phyloP scores from a whole-genome alignment of 1,139 yeast species.

The Debaryomycetaceae sp. region DNA sequence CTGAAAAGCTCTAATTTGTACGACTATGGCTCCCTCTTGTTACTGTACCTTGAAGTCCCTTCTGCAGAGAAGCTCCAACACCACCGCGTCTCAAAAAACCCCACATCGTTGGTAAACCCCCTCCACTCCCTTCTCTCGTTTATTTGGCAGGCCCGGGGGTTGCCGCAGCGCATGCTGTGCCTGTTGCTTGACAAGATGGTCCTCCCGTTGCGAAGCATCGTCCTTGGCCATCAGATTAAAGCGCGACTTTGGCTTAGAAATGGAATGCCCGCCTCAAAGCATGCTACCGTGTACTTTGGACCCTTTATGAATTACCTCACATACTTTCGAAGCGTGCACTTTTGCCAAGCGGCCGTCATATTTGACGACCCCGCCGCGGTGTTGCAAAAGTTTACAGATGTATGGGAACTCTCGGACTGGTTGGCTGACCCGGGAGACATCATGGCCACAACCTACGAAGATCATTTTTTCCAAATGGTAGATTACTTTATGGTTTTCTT shows the following conservation, averaged over 20 bases:
- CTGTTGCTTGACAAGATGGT: constrained; percentile 11
- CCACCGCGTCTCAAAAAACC: constrained; percentile 37
- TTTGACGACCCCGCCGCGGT: constrained; percentile 33
- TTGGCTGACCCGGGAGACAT: constrained; percentile 25
- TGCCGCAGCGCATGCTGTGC: constrained; percentile 7
- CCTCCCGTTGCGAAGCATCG: constrained; percentile 49
- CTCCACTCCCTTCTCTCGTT: constrained; percentile 43
- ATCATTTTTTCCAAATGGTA: constrained; percentile 38
- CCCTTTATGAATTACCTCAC: constrained; percentile 25
- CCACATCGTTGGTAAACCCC: constrained; percentile 49
- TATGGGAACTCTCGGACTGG: constrained; percentile 56
- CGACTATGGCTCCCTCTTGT: constrained; percentile 14
- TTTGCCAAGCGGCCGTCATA: constrained; percentile 44
- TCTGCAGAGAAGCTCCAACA: constrained; percentile 27
- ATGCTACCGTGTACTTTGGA: constrained; percentile 27
- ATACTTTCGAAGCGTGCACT: constrained; percentile 39
- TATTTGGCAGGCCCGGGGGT: constrained; percentile 24
- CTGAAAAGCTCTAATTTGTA: constrained; percentile 3
- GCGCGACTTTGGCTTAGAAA: constrained; percentile 89
- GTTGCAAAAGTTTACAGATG: constrained; percentile 37
- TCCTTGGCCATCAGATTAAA: constrained; percentile 62
- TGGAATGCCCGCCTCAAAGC: constrained; percentile 43
- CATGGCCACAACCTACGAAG: constrained; percentile 43
- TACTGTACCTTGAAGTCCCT: constrained; percentile 11
- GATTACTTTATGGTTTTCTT: constrained; percentile 46